Conservation (phyloP, 441 rosid species). For the Viola pubescens region DNA sequence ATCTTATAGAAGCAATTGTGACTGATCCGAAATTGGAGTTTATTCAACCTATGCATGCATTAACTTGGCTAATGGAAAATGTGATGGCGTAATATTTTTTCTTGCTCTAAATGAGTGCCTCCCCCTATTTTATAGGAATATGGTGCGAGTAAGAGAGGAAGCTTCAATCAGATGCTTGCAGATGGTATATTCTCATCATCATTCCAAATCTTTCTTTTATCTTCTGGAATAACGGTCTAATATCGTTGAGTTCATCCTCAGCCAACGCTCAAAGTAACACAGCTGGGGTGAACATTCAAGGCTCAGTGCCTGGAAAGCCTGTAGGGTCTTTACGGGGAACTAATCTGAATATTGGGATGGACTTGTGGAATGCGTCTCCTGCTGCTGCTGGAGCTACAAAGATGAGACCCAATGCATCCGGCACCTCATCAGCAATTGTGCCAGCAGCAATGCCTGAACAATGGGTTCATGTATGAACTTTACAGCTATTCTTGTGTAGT, state of each 20-base stretch:
- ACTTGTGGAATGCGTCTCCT: slow-evolving; percentile 58
- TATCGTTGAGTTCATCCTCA: slow-evolving; percentile 22
- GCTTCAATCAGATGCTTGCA: slow-evolving; percentile 78
- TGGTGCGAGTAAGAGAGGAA: slow-evolving; percentile 51
- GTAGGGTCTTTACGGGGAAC: slow-evolving; percentile 51
- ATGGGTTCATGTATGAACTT: slow-evolving; percentile 50
- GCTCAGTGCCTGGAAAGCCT: slow-evolving; percentile 59
- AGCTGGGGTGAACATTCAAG: slow-evolving; percentile 29
- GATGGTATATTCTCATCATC: slow-evolving; percentile 44
- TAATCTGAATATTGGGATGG: slow-evolving; percentile 89
- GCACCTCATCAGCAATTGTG: slow-evolving; percentile 29
- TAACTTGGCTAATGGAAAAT: background rate
- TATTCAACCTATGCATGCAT: background rate
- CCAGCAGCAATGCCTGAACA: slow-evolving; percentile 49
- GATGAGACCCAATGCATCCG: slow-evolving; percentile 40
- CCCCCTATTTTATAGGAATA: slow-evolving; percentile 37
- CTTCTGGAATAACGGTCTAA: slow-evolving; percentile 11
- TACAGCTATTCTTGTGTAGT: background rate
- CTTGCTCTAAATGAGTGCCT: slow-evolving; percentile 2
- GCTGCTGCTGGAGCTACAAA: slow-evolving; percentile 57
- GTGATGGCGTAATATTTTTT: background rate
- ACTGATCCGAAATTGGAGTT: background rate
- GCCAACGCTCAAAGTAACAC: slow-evolving; percentile 59
- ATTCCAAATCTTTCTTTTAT: background rate
- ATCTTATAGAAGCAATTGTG: slow-evolving; percentile 4